These are phyloP conservation scores for Gloeopeniophorella convolvens DNA, from an alignment of 768 basidiomycete genomes.

Conservation along the genomic window DNA sequence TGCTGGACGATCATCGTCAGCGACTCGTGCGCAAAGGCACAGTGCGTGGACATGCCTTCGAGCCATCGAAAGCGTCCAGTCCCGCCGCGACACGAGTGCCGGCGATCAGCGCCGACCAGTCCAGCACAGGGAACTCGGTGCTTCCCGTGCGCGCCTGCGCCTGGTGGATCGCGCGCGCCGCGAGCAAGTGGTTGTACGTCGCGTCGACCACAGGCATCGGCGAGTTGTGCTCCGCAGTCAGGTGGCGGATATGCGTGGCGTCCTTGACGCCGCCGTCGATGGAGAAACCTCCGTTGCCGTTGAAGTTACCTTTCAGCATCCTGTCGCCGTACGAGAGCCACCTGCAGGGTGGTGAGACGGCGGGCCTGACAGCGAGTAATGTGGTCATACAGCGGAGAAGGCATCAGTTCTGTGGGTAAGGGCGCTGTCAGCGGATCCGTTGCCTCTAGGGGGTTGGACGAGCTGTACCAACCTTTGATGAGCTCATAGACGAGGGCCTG, in stretches of 20 bases:
- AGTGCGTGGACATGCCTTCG: slow-evolving; percentile 25
- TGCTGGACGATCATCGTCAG: not conserved
- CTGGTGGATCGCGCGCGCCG: slow-evolving; percentile 66
- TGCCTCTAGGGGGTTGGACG: not conserved
- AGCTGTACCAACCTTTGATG: slow-evolving; percentile 43
- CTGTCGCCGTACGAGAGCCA: slow-evolving; percentile 54
- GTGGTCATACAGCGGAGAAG: slow-evolving; percentile 45
- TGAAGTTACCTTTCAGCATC: slow-evolving; percentile 70
- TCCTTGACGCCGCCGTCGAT: slow-evolving; percentile 89
- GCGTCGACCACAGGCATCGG: slow-evolving; percentile 69
- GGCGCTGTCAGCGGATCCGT: slow-evolving; percentile 15
- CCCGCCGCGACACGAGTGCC: slow-evolving; percentile 75
- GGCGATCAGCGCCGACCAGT: slow-evolving; percentile 80
- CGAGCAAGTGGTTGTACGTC: slow-evolving; percentile 73
- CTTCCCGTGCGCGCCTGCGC: slow-evolving; percentile 39
- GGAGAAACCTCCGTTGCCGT: slow-evolving; percentile 66
- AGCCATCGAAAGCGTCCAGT: slow-evolving; percentile 38
- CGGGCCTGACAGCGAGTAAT: too few species aligned
- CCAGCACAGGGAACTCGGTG: slow-evolving; percentile 51
- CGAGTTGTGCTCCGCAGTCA: slow-evolving; percentile 57
- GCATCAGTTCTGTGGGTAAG: slow-evolving; percentile 49
- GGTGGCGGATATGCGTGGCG: slow-evolving; percentile 65
- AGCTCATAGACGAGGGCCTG: slow-evolving; percentile 48
- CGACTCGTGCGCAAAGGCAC: not conserved
- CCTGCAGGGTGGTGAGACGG: slow-evolving; percentile 26